Evolutionary conservation across 2,329 filamentous ascomycete species (phyloP).

Genomic region (Ceratocystis cacaofunesta): DNA sequence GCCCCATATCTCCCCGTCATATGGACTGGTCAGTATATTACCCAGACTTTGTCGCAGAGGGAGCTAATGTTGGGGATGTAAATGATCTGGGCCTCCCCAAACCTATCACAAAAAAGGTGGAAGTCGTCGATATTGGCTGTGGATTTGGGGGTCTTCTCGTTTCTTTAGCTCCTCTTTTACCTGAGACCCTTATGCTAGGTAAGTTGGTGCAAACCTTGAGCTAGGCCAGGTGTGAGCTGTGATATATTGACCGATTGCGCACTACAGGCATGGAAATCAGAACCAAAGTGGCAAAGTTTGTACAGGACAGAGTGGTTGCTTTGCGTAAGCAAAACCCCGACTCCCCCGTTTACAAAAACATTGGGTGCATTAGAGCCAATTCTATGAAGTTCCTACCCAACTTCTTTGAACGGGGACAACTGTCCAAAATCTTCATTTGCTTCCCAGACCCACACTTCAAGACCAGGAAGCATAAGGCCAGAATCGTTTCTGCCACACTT

Average conservation of each 20-base stretch:
- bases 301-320: slow-evolving; percentile 73
- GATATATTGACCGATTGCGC: neutral
- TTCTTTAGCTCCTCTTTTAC: slow-evolving; percentile 66
- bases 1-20: slow-evolving; percentile 58
- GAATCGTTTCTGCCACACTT: slow-evolving; percentile 78
- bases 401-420: slow-evolving; percentile 70
- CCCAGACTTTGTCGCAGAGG: slow-evolving; percentile 49
- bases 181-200: slow-evolving; percentile 73
- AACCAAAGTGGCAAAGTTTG: slow-evolving; percentile 75
- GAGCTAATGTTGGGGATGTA: slow-evolving; percentile 10
- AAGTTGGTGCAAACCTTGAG: slow-evolving; percentile 22
- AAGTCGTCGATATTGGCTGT: slow-evolving; percentile 92
- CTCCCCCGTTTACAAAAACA: slow-evolving; percentile 58
- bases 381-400: slow-evolving; percentile 99
- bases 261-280: slow-evolving; percentile 75
- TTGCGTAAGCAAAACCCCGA: slow-evolving; percentile 51
- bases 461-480: slow-evolving; percentile 86
- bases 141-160: slow-evolving; percentile 87
- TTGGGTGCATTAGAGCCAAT: slow-evolving; percentile 78
- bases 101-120: slow-evolving; percentile 45
- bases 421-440: slow-evolving; percentile 89
- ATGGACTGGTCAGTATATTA: slow-evolving; percentile 91
- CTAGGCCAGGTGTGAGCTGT: neutral
- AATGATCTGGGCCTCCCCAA: slow-evolving; percentile 10
- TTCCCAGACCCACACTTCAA: slow-evolving; percentile 99